Evolutionary conservation across 2,329 filamentous ascomycete species (phyloP).

Genomic region (Botrytis squamosa): DNA sequence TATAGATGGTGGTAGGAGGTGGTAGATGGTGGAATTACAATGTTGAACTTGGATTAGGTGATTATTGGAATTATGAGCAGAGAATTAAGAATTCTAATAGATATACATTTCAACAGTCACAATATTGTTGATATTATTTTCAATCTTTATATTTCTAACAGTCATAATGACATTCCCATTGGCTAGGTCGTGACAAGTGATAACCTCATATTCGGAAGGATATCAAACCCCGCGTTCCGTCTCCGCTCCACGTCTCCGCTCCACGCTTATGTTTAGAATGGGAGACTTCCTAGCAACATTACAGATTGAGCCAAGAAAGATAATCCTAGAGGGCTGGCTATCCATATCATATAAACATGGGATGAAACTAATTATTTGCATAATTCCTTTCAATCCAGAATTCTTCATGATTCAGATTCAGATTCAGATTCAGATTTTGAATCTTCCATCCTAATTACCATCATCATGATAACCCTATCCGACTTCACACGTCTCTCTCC

Average conservation of each 20-base stretch:
- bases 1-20: background rate
- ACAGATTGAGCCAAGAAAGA: background rate
- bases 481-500: background rate
- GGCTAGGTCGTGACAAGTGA: background rate
- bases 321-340: background rate
- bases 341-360: background rate
- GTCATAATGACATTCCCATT: background rate
- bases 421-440: background rate
- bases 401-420: background rate
- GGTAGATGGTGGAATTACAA: background rate
- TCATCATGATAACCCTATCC: background rate
- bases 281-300: background rate
- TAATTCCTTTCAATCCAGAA: background rate
- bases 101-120: no score
- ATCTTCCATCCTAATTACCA: background rate
- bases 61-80: background rate
- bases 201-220: background rate
- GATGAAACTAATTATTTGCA: rapidly evolving
- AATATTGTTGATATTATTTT: background rate
- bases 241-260: background rate
- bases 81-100: background rate
- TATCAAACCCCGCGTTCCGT: background rate
- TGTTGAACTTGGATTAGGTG: background rate
- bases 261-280: background rate
- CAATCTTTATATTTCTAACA: background rate